Conservation (phyloP, 2,329 filamentous ascomycete genomes). For the Nothomitra cinnamomea region DNA sequence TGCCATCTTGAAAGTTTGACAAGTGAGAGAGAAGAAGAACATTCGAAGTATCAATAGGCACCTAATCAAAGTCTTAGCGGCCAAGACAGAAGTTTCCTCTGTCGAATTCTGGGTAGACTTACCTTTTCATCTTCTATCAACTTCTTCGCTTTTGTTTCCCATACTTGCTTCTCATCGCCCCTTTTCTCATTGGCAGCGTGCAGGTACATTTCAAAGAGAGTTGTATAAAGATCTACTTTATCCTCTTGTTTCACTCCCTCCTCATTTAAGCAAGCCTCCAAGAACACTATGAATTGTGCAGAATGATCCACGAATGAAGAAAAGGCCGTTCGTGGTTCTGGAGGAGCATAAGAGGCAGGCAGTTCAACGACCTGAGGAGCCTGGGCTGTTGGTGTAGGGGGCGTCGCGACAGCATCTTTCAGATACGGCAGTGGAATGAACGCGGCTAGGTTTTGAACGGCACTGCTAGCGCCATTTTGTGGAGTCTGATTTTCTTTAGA, state of each 20-base stretch:
- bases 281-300: slow-evolving; percentile 76
- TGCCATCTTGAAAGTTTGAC: slow-evolving; percentile 77
- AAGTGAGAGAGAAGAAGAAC: slow-evolving; percentile 84
- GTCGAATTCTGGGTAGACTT: slow-evolving; percentile 11
- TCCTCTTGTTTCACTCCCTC: slow-evolving; percentile 54
- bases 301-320: slow-evolving; percentile 93
- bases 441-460: slow-evolving; percentile 72
- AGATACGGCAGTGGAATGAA: slow-evolving; percentile 69
- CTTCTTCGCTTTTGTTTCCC: slow-evolving; percentile 81
- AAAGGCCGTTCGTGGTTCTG: slow-evolving; percentile 76
- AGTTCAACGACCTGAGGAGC: slow-evolving; percentile 22
- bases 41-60: slow-evolving; percentile 83
- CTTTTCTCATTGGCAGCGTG: slow-evolving; percentile 69
- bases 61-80: slow-evolving; percentile 18
- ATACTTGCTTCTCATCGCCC: slow-evolving; percentile 53
- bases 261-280: slow-evolving; percentile 72
- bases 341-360: slow-evolving; percentile 48
- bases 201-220: slow-evolving; percentile 94
- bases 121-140: slow-evolving; percentile 68
- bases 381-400: slow-evolving; percentile 24
- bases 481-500: slow-evolving; percentile 30
- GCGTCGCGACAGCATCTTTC: slow-evolving; percentile 35
- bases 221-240: slow-evolving; percentile 77
- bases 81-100: neutral
- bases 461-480: slow-evolving; percentile 44